A percentile compares a stretch with the other conserved stretches of the same genome.
phyloP scores from a whole-genome alignment of 805 yeast species.

The Torulaspora indica region DNA sequence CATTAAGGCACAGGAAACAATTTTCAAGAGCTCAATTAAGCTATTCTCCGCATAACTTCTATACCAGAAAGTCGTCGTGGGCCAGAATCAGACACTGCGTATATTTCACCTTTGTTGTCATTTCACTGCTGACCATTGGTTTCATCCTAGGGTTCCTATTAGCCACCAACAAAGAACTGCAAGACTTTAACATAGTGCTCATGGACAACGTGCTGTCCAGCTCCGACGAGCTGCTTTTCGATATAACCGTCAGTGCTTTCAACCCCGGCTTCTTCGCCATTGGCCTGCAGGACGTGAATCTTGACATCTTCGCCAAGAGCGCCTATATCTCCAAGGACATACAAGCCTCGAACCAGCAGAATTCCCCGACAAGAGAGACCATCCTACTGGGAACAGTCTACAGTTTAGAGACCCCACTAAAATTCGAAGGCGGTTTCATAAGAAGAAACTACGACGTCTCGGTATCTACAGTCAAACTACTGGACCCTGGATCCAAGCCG shows the following conservation, averaged over 20 bases:
- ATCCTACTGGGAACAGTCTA: constrained; percentile 68
- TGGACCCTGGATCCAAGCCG: constrained; percentile 59
- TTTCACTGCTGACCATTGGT: constrained; percentile 60
- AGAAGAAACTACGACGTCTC: constrained; percentile 55
- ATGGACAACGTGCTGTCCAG: constrained; percentile 71
- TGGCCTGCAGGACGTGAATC: constrained; percentile 55
- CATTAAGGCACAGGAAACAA: constrained; percentile 18
- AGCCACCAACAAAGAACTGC: constrained; percentile 81
- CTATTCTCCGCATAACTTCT: constrained; percentile 49
- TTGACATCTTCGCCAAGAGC: constrained; percentile 82
- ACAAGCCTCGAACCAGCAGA: constrained; percentile 14
- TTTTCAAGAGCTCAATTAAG: constrained; percentile 21
- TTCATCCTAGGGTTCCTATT: constrained; percentile 77
- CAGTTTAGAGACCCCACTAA: constrained; percentile 64
- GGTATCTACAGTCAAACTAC: constrained; percentile 62
- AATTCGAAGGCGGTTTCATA: constrained; percentile 74
- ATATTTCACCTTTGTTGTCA: constrained; percentile 35
- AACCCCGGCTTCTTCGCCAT: constrained; percentile 84
- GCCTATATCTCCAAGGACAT: constrained; percentile 37
- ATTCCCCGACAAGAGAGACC: constrained; percentile 47
- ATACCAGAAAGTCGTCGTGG: constrained; percentile 33
- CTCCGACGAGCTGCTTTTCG: constrained; percentile 79
- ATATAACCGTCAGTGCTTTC: constrained; percentile 68
- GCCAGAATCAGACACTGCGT: constrained; percentile 35
- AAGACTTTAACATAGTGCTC: constrained; percentile 55